Evolutionary conservation across 1,284 basidiomycete species (phyloP), one percentile per base, ranked within the genome.

Genomic region (Gastroboletus turbinatus): DNA sequence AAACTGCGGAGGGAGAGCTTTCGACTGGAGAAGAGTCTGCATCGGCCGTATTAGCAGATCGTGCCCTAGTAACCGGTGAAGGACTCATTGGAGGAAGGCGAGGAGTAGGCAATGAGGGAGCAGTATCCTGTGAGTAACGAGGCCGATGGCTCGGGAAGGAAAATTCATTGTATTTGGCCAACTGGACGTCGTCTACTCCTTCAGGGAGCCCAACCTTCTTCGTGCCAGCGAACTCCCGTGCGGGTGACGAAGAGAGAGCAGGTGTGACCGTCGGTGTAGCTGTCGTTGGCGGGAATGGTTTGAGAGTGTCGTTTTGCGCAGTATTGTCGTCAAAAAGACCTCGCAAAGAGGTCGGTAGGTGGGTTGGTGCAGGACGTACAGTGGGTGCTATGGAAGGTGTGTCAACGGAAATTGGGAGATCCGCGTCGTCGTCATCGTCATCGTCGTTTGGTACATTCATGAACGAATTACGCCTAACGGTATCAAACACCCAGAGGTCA

Each of bases 401-500:
- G 33, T 73, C 68, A 49, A 71, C 69, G 56, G 50, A 63, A 60
- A 45, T 71, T 67, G 19, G 68, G 50, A 57, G 17, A 30, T 57
- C 59, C 11, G 29, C 5, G 11, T 67, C 56, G 10, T 17, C 64
- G 4, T n/a, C 64, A 3, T 66, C 65, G 19, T 63, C 68, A 21
- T 66, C 65, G 19, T 63, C 68, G 19, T 58, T 59, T 25, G 60
- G 49, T 21, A 60, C 23, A 48, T 58, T 51, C 45, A 62, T 62
- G 55, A 69, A 65, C 25, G 74, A 69, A 42, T 72, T 75, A 21
- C 78, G 79, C 45, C 84, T 78, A 33, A 90, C 74, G 0, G 89
- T 90, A 50, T 92, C 90, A 63, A 92, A 92, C 65, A 89, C 85
- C 89, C 89, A 92, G 49, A 76, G 73, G 56, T 80, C 78, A 46